Conservation (phyloP, 768 basidiomycete genomes). For the Suillus clintonianus region DNA sequence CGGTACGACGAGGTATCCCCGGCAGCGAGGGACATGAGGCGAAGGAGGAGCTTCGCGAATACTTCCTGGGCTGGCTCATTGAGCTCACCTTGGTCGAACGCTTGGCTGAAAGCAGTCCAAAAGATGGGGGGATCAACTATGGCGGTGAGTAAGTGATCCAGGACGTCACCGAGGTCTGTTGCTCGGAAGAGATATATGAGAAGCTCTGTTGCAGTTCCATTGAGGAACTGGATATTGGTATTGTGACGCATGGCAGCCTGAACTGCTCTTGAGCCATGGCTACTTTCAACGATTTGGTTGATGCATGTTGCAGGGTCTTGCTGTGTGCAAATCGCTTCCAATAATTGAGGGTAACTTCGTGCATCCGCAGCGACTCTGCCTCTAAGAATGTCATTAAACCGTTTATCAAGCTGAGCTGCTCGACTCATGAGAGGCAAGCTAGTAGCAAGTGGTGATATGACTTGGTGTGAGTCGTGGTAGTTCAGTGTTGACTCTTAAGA, state of each 20-base stretch:
- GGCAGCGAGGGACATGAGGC: slow-evolving; percentile 44
- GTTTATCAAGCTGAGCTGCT: slow-evolving; percentile 31
- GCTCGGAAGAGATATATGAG: slow-evolving; percentile 43
- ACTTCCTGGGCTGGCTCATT: slow-evolving; percentile 34
- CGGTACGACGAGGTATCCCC: slow-evolving; percentile 39
- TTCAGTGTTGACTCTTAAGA: not conserved
- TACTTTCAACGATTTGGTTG: slow-evolving; percentile 36
- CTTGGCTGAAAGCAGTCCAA: slow-evolving; percentile 41
- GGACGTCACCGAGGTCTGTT: slow-evolving; percentile 41
- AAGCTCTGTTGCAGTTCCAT: slow-evolving; percentile 39
- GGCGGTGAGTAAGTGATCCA: slow-evolving; percentile 38
- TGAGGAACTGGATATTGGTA: slow-evolving; percentile 40
- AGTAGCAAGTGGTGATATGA: not conserved
- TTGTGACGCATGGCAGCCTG: slow-evolving; percentile 45
- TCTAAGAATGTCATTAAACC: slow-evolving; percentile 34
- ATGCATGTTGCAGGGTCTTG: slow-evolving; percentile 40
- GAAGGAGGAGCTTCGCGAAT: slow-evolving; percentile 52
- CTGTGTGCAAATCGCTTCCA: slow-evolving; percentile 47
- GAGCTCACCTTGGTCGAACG: slow-evolving; percentile 37
- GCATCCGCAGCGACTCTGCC: slow-evolving; percentile 29
- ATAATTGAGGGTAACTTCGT: slow-evolving; percentile 36
- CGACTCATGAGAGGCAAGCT: slow-evolving; percentile 22
- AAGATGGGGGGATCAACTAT: slow-evolving; percentile 56
- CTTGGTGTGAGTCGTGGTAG: not conserved
- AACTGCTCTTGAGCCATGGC: slow-evolving; percentile 38